Evolutionary conservation across 148 eudicot genomes (phyloP), one percentile per base, ranked within the genome.

Genomic region (Heliamphora exappendiculata): DNA sequence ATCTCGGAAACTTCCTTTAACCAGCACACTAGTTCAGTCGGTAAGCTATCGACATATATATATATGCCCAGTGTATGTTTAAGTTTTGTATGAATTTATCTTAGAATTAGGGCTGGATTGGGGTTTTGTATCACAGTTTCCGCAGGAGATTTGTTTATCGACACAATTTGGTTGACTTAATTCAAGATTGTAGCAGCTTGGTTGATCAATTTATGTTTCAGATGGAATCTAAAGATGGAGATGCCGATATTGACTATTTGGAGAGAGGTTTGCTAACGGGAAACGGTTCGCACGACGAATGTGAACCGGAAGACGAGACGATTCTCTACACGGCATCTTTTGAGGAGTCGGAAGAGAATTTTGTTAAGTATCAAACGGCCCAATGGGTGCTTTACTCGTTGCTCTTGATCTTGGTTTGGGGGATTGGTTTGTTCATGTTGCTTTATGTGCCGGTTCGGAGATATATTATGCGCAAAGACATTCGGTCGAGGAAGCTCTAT

Each of bases 381-480:
- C 82, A 79, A 36, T 93, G 97, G 97, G 78, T 90, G 34, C 67
- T 90, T 66, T 90, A 86, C 74, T 93, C 98, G 4, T 29, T 91
- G 79, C 79, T 87, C n/a, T 60, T 87, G 80, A 63, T 93, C n/a
- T 82, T 93, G 79, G 97, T 90, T 20, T 93, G 94, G 97, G 98
- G 98, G 42, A 72, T 90, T 76, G 98, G 98, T 44, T 36, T 93
- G 7, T 71, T 93, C 74, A 93, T 93, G 98, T 50, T 93, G 62
- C 31, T 91, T 20, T 93, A 91, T 78, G 70, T 91, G 71, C 98
- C 98, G 5, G 68, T 93, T 47, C 87, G 96, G 70, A 82, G 94
- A 45, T 88, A 88, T 41, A 82, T 91, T 7, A 59, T 89, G 82
- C 89, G 90, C 1, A 83, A 79, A 73, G 97, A 88, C 50, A 65